These are phyloP conservation scores for Cicer cuneatum DNA, from an alignment of 306 rosid species.

Conservation along the genomic window DNA sequence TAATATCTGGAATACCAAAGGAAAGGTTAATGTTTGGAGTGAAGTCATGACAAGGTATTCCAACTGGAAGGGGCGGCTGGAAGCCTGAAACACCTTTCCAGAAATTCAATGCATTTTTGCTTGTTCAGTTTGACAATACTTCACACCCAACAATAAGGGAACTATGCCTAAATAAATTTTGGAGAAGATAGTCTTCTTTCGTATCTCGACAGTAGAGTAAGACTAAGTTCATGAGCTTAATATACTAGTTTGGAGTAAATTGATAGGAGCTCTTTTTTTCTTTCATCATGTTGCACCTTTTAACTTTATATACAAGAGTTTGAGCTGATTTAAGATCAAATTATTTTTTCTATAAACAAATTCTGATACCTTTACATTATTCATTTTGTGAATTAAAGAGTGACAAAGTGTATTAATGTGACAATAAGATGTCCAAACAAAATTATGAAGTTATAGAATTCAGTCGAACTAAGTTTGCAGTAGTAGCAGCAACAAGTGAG, in stretches of 20 bases:
- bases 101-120: not conserved
- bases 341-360: not conserved
- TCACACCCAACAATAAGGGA: not conserved
- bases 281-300: not conserved
- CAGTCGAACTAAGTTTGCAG: not conserved
- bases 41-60: conserved; percentile 1
- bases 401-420: conserved; percentile 16
- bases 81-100: conserved; percentile 15
- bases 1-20: conserved; percentile 14
- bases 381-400: conserved; percentile 11
- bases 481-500: no score
- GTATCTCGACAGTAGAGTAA: not conserved
- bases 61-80: not conserved
- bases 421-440: conserved; percentile 16
- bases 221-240: not conserved
- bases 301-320: conserved; percentile 9
- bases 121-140: conserved; percentile 3
- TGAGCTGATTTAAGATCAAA: conserved; percentile 19
- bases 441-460: conserved; percentile 4
- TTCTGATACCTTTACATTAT: not conserved
- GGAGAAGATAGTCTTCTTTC: not conserved
- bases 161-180: conserved; percentile 6
- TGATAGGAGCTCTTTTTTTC: not conserved
- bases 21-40: not conserved
- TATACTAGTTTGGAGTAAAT: conserved; percentile 3